These are phyloP conservation scores for Ogataea trehalophila DNA, from an alignment of 805 yeast species.

Conservation along the genomic window DNA sequence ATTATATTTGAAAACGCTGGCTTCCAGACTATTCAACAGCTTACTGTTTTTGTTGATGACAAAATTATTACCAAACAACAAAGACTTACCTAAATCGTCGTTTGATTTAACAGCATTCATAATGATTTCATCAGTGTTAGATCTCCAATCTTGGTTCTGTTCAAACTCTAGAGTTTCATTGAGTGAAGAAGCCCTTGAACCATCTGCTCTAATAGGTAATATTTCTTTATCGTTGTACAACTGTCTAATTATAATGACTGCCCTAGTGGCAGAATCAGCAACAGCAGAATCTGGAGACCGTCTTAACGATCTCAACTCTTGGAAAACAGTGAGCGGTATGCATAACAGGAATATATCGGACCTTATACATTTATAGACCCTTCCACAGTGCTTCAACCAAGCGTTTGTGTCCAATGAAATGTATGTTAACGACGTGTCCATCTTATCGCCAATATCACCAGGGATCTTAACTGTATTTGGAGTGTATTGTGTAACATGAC, in stretches of 20 bases:
- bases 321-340: slow-evolving; percentile 73
- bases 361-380: slow-evolving; percentile 63
- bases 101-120: slow-evolving; percentile 41
- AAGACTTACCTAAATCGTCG: slow-evolving; percentile 27
- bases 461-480: slow-evolving; percentile 12
- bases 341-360: slow-evolving; percentile 54
- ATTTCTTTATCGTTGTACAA: slow-evolving; percentile 52
- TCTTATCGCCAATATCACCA: slow-evolving; percentile 52
- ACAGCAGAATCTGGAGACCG: slow-evolving; percentile 68
- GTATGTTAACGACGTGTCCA: slow-evolving; percentile 53
- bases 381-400: slow-evolving; percentile 79
- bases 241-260: slow-evolving; percentile 70
- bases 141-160: slow-evolving; percentile 66
- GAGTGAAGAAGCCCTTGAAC: slow-evolving; percentile 59
- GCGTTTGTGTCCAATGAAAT: slow-evolving; percentile 72
- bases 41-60: slow-evolving; percentile 19
- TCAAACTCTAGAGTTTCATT: slow-evolving; percentile 74
- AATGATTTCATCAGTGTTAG: slow-evolving; percentile 66
- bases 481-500: neutral
- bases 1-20: slow-evolving; percentile 48
- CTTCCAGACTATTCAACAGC: slow-evolving; percentile 30
- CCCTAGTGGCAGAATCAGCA: slow-evolving; percentile 76
- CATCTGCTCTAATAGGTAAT: slow-evolving; percentile 62
- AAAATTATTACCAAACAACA: slow-evolving; percentile 23
- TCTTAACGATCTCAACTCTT: slow-evolving; percentile 66